Evolutionary conservation across 371 early-diverging fungal species (phyloP).

Genomic region (Umbelopsis sp.): DNA sequence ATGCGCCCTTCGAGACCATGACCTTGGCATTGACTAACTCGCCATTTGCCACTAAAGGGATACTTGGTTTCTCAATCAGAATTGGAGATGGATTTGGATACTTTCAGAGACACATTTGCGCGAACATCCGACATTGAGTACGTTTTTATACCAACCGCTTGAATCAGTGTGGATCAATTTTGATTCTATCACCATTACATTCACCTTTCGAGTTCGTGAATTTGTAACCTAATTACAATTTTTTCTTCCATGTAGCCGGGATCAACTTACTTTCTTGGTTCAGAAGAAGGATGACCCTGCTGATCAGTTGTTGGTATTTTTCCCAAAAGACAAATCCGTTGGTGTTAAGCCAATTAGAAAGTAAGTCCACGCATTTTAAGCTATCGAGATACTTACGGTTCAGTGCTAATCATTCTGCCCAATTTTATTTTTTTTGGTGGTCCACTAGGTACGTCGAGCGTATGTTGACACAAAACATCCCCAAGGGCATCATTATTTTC

Average conservation of each 20-base stretch:
- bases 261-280: constrained; percentile 83
- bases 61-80: constrained; percentile 84
- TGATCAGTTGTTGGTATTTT: constrained; percentile 90
- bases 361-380: constrained; percentile 44
- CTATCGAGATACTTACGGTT: neutral
- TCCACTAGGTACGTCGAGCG: constrained; percentile 69
- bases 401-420: neutral
- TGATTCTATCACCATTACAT: too few species aligned
- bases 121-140: constrained; percentile 83
- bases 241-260: constrained; percentile 58
- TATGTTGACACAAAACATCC: constrained; percentile 85
- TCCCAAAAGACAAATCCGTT: constrained; percentile 88
- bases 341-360: constrained; percentile 92
- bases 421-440: neutral
- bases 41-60: constrained; percentile 55
- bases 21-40: neutral
- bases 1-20: neutral
- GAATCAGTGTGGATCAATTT: too few species aligned
- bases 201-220: neutral
- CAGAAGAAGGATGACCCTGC: constrained; percentile 81
- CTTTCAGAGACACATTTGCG: constrained; percentile 75
- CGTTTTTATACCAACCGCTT: constrained; percentile 23
- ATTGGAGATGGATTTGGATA: constrained; percentile 81
- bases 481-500: constrained; percentile 86
- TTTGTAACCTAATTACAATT: neutral